Evolutionary conservation across 2,329 filamentous ascomycete species (phyloP).

Genomic region (Clonostachys rosea): DNA sequence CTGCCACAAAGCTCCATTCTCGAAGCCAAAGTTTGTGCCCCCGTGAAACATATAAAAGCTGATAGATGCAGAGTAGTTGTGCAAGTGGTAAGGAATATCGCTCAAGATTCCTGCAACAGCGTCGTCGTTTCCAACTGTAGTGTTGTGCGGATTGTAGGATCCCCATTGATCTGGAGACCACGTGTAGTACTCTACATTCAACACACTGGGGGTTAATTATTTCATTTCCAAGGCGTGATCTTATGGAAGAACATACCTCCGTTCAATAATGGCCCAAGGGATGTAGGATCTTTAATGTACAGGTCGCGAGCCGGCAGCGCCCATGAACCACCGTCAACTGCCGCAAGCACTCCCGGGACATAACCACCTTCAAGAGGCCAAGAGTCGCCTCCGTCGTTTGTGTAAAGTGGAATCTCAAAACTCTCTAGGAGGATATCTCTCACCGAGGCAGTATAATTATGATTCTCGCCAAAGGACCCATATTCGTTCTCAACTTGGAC

Average conservation of each 20-base stretch:
- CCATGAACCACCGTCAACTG: too few relatives aligned
- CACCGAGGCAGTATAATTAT: conserved; percentile 17
- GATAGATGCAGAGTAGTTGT: conserved; percentile 10
- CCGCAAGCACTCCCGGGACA: too few relatives aligned
- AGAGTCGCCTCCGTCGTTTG: too few relatives aligned
- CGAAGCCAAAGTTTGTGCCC: conserved; percentile 43
- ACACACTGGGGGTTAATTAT: too few relatives aligned
- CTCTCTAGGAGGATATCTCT: too few relatives aligned
- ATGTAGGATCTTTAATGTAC: conserved; percentile 33
- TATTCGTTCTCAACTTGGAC: conserved; percentile 48
- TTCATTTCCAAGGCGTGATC: too few relatives aligned
- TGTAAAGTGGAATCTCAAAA: too few relatives aligned
- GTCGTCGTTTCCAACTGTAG: conserved; percentile 14
- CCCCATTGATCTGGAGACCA: too few relatives aligned
- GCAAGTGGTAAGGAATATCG: too few relatives aligned
- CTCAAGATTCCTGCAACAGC: conserved; percentile 10
- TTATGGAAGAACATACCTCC: conserved; percentile 22
- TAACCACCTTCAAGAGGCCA: too few relatives aligned
- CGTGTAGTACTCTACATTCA: too few relatives aligned
- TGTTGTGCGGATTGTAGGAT: conserved; percentile 29
- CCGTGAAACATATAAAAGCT: conserved; percentile 50
- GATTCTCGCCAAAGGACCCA: conserved; percentile 38
- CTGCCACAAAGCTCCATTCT: conserved; percentile 38
- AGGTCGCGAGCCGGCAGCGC: conserved; percentile 22
- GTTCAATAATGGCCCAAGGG: conserved; percentile 37